Base-by-base conservation (phyloP, 2,329 filamentous ascomycete genomes). In the Pestalotiopsis sp. region DNA sequence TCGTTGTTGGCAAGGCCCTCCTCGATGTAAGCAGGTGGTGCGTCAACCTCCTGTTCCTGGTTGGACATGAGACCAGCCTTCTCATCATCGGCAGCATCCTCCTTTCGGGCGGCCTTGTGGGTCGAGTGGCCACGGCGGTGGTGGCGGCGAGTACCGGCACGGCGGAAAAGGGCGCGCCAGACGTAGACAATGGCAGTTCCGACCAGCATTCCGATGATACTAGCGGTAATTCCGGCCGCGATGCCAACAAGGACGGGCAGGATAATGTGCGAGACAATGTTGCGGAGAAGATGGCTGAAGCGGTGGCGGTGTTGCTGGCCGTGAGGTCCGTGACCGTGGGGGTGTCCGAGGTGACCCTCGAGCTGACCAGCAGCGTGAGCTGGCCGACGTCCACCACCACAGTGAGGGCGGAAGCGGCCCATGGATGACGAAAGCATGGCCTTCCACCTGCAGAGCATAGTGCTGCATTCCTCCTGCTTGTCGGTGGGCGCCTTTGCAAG, bases 241-340 rank as follows among this genome's bases (percentile, higher is more conserved):
- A 93, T 85, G 69, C 92, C 92, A 71, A 93, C 85, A 66, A 92
- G 80, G 66, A 93, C 84, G 1, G 92, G 92, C 52, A 93, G 83
- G 62, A 93, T 78, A 59, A 94, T 85, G 70, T 91, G 88, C 49
- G 89, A 83, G 71, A 87, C 83, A 64, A 92, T 83, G 73, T 87
- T 87, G 75, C 84, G 83, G 61, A 89, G 72, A 31, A 89, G 79
- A 70, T 83, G 80, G 66, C 81, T 78, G 80, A 87, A 86, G 67
- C 77, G 78, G 73, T 77, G 72, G n/a, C 64, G 49, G 61, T 70
- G 64, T 64, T 72, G 68, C 63, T 78, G 77, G 66, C 79, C 71
- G 70, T 72, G 75, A 49, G 25, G 27, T 17, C 25, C 57, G 49
- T 59, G 36, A 57, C 13, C 40, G 36, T 52, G 71, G 56, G 70